Evolutionary conservation across 768 basidiomycete species (phyloP), one percentile per base, ranked within the genome.

Genomic region (Calvatia gigantea): DNA sequence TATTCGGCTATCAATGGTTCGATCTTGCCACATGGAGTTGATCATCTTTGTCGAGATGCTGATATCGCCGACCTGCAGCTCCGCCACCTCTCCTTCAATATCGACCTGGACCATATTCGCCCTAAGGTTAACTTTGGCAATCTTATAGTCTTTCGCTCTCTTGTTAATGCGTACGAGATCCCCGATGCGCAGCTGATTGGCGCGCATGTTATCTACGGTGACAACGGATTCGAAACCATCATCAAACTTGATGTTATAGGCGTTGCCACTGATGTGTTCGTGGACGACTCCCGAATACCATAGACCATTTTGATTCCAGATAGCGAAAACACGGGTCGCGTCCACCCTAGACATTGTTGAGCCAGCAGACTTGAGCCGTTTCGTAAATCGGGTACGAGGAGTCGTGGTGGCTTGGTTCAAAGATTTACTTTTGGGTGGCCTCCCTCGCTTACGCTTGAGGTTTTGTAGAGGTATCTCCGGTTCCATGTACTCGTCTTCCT

Each of bases 281-380:
- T 82, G 64, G 25, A 88, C 75, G 32, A 68, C 73, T 14, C 88
- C 91, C 15, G 82, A 68, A 64, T 84, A 87, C 69, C 76, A 92
- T 60, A 77, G 75, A 3, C 76, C 78, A 46, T 83, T 82, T 42
- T 70, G 68, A 58, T 73, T 80, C 87, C 87, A 89, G 9, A 85
- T 64, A 7, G 86, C 88, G 61, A 87, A 84, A n/a, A 91, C 85
- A 4, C 81, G 80, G 11, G 84, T 86, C 19, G 78, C 72, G 5
- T 63, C 57, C 25, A 48, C 28, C 29, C 57, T 67, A 17, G 58
- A 54, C 25, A 64, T 66, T 8, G 62, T 62, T 17, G 72, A 67
- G 8, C 59, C 57, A 39, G 64, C 69, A 25, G 77, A 77, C 43
- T 77, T 74, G 37, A 75, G 55, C 27, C 71, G 72, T 61, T 75